Evolutionary conservation across 495 filamentous ascomycete species (phyloP), one percentile per base, ranked within the genome.

Genomic region (Annulohypoxylon moriforme): DNA sequence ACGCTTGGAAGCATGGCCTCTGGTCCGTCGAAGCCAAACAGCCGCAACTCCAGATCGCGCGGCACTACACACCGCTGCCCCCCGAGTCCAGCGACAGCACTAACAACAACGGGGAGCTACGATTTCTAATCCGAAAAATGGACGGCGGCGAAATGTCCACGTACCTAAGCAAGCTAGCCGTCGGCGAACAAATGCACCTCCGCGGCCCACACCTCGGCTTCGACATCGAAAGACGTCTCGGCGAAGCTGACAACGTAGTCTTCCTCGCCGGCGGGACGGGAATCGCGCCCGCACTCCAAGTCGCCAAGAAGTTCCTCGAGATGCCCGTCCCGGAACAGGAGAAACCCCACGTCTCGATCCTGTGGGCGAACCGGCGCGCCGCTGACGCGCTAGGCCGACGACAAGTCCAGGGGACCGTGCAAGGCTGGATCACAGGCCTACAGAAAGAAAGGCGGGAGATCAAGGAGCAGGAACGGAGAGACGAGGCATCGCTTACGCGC

Each of bases 191-290:
- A 16, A 82, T 98, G 60, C 89, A 93, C 72, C 76, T 97, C 16
- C 87, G 96, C 42, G 95, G 95, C 0, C 94, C 94, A 16, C 86
- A 89, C 67, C 72, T 89, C 9, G 94, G 96, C 42, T 93, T 85
- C 80, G 71, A 87, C 91, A 34, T 91, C 84, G 10, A 63, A 75
- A 13, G 74, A 81, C 46, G 90, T 81, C 38, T 81, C 8, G 79
- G 83, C 4, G 60, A 58, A 0, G 57, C 60, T 10, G 64, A 53
- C 14, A 73, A 75, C 34, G 83, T 97, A 1, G 75, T 98, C 2
- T 97, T 98, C 78, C 81, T 98, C 33, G 96, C 95, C 13, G 96
- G 94, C 0, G 96, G 96, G 0, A 99, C 96, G 5, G 96, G 95
- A 0, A 96, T 99, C 77, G 94, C 93, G 22, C 93, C 95, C 0